Percentiles rank a stretch among this genome's conserved stretches.
Conservation (phyloP, 176 grass and related monocot genomes). For the Zoysia pacifica region DNA sequence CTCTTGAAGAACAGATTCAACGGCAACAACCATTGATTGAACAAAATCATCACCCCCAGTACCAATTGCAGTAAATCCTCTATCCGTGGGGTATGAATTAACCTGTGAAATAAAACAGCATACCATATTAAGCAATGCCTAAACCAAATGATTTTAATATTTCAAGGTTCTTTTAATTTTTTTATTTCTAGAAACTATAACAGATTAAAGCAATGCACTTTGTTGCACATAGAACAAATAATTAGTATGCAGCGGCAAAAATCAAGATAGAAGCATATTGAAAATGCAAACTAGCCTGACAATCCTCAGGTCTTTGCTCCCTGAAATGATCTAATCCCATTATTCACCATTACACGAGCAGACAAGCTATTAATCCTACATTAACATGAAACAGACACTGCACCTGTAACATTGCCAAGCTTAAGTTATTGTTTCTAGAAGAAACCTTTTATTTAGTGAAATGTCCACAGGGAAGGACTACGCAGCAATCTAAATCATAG, state of each 20-base stretch:
- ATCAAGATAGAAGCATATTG: not conserved
- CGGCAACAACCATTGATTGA: constrained; percentile 83
- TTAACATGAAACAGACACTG: not conserved
- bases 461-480: not conserved
- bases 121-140: constrained; percentile 1
- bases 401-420: not conserved
- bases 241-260: constrained; percentile 12
- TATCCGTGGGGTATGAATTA: constrained; percentile 86
- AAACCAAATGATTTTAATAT: not conserved
- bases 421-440: not conserved
- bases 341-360: not conserved
- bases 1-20: constrained; percentile 95
- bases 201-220: not conserved
- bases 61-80: constrained; percentile 97
- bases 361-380: not conserved
- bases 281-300: constrained; percentile 22
- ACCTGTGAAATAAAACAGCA: constrained; percentile 51
- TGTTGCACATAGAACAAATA: not conserved
- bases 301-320: not conserved
- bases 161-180: not conserved
- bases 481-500: not conserved
- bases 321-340: not conserved
- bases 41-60: constrained; percentile 98
- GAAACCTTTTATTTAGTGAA: not conserved
- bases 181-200: constrained; percentile 3